Evolutionary conservation across 140 eudicot genomes (phyloP), one percentile per base, ranked within the genome.

Genomic region (Ambrosia hybrid): DNA sequence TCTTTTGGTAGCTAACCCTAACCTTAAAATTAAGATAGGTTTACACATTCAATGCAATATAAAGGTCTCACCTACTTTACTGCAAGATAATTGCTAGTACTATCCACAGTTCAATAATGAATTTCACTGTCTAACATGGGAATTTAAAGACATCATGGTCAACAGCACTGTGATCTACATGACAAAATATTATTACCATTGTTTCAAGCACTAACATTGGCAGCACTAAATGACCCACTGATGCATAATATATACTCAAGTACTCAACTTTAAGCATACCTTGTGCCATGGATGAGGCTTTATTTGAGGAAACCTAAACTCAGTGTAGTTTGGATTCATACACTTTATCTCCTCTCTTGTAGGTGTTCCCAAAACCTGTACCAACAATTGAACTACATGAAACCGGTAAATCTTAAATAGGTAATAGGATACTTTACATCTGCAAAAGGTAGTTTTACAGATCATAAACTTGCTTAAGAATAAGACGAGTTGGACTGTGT

Each of bases 241-340:
- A 52, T 34, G 73, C 61, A 45, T 26, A 34, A 58, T 43, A 67
- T 15, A 13, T 21, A 66, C 38, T 55, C 62, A 75, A 33, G 9
- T 21, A 66, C 38, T 55, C 62, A 75, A 33, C 38, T 57, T 57
- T 57, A 58, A 61, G 65, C 77, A 61, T 73, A 89, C 99, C 96
- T 94, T 94, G 84, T 94, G 99, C 99, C 99, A 94, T 38, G 99
- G 97, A 83, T 90, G 97, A 76, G 99, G 97, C 83, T 94, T 94
- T 75, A 94, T 94, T 77, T 94, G 99, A 15, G 99, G 99, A 74
- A 94, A 94, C 81, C 87, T 90, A 76, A 94, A 94, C 82, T 94
- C 97, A 0, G 97, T 94, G 68, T 94, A 90, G 85, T 94, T 90
- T 68, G 99, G 99, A 79, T 94, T 94, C 99, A 94, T 94, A 66